These are phyloP conservation scores for Eucommia ulmoides DNA, from an alignment of 257 asterid genomes.

Conservation along the genomic window DNA sequence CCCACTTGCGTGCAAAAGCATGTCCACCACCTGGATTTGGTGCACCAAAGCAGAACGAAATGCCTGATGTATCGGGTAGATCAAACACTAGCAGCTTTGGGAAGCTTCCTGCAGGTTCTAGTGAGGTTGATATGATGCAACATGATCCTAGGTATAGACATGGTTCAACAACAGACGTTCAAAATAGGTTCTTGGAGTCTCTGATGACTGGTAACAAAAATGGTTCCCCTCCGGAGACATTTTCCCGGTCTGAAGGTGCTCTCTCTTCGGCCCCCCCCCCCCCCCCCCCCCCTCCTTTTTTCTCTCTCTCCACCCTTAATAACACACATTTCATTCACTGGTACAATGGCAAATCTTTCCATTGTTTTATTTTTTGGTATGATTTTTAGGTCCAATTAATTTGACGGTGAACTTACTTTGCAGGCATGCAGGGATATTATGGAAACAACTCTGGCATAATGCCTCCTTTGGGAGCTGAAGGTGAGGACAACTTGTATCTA, in stretches of 20 bases:
- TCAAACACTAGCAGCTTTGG: constrained; percentile 31
- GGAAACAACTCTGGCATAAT: constrained; percentile 30
- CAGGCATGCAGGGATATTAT: constrained; percentile 63
- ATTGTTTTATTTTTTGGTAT: background rate
- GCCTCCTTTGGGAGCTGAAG: constrained; percentile 41
- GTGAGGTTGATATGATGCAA: constrained; percentile 40
- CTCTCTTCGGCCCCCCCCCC: too few relatives aligned
- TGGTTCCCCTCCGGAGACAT: constrained; percentile 39
- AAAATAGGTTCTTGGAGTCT: constrained; percentile 78
- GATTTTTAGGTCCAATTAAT: background rate
- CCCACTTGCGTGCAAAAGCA: constrained; percentile 88
- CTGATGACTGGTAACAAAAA: constrained; percentile 61
- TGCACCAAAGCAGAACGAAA: constrained; percentile 58
- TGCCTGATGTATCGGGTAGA: constrained; percentile 37
- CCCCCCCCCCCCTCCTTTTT: background rate
- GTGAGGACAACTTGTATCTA: constrained; percentile 45
- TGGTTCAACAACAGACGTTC: constrained; percentile 52
- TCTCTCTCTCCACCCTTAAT: too few relatives aligned
- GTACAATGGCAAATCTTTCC: too few relatives aligned
- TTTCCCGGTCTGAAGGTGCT: constrained; percentile 68
- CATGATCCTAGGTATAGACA: constrained; percentile 43
- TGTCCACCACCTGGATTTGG: constrained; percentile 97
- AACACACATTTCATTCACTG: too few relatives aligned
- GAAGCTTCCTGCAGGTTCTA: constrained; percentile 31
- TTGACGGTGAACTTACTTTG: constrained; percentile 10